Base-by-base conservation (phyloP, 1,284 basidiomycete genomes). In the Ustilago loliicola region DNA sequence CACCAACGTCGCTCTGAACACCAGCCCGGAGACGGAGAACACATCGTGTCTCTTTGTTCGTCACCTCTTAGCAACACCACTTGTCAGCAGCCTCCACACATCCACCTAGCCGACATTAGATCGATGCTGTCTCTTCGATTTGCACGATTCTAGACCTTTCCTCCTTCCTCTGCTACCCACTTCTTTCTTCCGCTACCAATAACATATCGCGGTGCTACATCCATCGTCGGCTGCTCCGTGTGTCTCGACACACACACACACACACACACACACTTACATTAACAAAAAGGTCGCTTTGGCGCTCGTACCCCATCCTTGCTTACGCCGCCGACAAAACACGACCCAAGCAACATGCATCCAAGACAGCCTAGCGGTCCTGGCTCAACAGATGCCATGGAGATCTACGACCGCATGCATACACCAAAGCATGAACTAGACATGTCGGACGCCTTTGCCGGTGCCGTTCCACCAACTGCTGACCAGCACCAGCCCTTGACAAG, bases 381-480 rank as follows among this genome's bases (percentile, higher is more conserved):
- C 54, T 80, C 77, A 29, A 67, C 69, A 21, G 80, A 81, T 25
- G 80, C 80, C 34, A 80, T 81, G 80, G 80, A 81, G 29, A 55
- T 71, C 55, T 79, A 72, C 50, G 77, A 80, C 29, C 72, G 73
- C 27, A 74, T 80, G 58, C 72, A 80, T 38, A 66, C 73, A n/a
- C 69, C 74, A 55, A 72, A 77, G 38, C 57, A 76, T 50, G 66
- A 76, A 34, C 51, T 70, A 48, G 77, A 76, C 69, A 61, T 63
- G 59, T 61, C 72, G 1, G 69, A 72, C 50, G 63, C 53, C 21
- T 61, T 68, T 32, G 45, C 65, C 29, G 58, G 25, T 32, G 64
- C 66, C 34, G 9, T 58, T 8, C 58, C 66, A 30, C 42, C 75
- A 45, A 45, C 56, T 29, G 36, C 27, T 19, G 72, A 74, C 9